phyloP scores from a whole-genome alignment of 495 filamentous ascomycete genomes.

The Apiosordaria backusii region DNA sequence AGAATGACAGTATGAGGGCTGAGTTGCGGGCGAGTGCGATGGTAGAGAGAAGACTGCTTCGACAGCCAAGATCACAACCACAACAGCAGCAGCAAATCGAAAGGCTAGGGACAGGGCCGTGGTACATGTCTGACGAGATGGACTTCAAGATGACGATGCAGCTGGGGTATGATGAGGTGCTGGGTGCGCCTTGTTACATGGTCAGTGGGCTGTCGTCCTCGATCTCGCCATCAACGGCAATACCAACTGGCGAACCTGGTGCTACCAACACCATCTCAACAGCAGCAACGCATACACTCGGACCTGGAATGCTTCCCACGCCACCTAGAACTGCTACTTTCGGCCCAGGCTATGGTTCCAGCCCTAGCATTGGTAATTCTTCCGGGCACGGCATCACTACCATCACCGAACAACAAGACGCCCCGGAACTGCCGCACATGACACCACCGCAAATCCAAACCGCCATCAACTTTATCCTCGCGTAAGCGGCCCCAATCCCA shows the following conservation, averaged over 20 bases:
- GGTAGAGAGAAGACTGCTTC: neutral
- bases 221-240: neutral
- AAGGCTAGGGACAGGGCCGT: conserved; percentile 8
- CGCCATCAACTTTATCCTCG: conserved; percentile 51
- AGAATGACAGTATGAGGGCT: conserved; percentile 35
- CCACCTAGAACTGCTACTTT: neutral
- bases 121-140: neutral
- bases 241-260: too few relatives aligned
- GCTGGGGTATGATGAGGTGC: conserved; percentile 27
- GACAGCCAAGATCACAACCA: neutral
- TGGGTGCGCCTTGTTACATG: conserved; percentile 31
- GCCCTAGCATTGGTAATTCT: too few relatives aligned
- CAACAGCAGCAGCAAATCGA: conserved; percentile 2
- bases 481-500: conserved; percentile 30
- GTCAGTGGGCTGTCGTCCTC: conserved; percentile 23
- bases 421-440: conserved; percentile 15
- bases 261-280: neutral
- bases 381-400: too few relatives aligned
- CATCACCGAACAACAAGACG: conserved; percentile 7
- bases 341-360: neutral
- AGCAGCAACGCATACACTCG: neutral
- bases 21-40: neutral
- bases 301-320: neutral
- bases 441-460: conserved; percentile 37
- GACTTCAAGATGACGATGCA: conserved; percentile 25